Evolutionary conservation across 2,329 filamentous ascomycete species (phyloP), one percentile per base, ranked within the genome.

Genomic region (Penicillium sp.): DNA sequence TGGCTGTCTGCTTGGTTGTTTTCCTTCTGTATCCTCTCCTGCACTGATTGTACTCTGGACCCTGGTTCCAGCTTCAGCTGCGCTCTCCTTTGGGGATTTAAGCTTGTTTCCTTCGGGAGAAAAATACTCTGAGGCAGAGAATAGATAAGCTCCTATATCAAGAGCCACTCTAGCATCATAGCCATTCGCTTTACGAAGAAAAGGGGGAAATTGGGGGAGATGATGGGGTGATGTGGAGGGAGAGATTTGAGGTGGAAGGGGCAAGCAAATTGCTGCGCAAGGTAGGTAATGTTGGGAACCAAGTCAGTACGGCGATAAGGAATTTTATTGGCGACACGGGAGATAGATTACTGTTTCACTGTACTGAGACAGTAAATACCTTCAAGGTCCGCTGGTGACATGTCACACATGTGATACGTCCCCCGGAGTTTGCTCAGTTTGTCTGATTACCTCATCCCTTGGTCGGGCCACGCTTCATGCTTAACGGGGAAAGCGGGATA

Each of bases 181-280:
- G 66, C 72, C 65, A 71, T 72, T 73, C 69, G 70, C 69, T 75
- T 77, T 76, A 76, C 74, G 69, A 66, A 64, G 64, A 68, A 63
- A 60, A 57, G 57, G 64, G 54, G 50, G 58, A 29, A 51, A 57
- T 50, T 60, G 57, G 54, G 57, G 46, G 44, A 54, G 57, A 43
- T 61, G 61, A 59, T 54, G 57, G 51, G 51, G 52, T 64, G 60
- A 59, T 64, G 63, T 35, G 60, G 44, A 51, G 50, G 54, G 54
- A 46, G 49, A 51, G 54, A 55, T 52, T 55, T 50, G 52, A 60
- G 53, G 64, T 63, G 61, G 62, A 63, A 67, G 58, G 51, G 58
- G 59, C 50, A 47, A 47, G 46, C 49, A 48, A 51, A 29, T 45
- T 51, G 26, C 45, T 54, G 16, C 27, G 26, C 16, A 43, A 33